A percentile compares a stretch with the other conserved stretches of the same genome.
Conservation (phyloP, 2,329 filamentous ascomycete genomes). For the Talaromyces sp. region DNA sequence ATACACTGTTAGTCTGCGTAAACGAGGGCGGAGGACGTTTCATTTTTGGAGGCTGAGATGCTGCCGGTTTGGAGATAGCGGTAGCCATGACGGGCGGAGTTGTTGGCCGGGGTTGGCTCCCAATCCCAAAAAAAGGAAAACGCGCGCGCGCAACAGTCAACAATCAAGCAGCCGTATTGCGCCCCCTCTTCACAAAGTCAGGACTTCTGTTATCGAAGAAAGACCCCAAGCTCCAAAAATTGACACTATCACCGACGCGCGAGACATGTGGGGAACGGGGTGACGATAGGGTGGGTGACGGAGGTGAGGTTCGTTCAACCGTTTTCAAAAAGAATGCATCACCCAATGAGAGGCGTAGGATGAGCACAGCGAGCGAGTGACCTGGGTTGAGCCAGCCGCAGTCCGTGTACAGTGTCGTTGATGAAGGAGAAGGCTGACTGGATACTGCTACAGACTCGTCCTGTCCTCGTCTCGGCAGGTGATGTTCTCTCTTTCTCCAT, state of each 20-base stretch:
- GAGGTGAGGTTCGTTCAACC: neutral
- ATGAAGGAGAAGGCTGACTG: neutral
- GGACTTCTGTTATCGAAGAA: constrained; percentile 23
- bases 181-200: constrained; percentile 21
- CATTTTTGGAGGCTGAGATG: constrained; percentile 51
- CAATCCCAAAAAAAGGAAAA: neutral
- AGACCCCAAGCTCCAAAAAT: constrained; percentile 31
- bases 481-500: constrained; percentile 13
- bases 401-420: neutral
- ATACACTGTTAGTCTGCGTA: constrained; percentile 50
- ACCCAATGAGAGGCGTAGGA: constrained; percentile 1
- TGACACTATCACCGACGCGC: constrained; percentile 39
- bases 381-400: constrained; percentile 8
- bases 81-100: constrained; percentile 37
- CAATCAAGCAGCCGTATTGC: constrained; percentile 11
- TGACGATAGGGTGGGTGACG: constrained; percentile 16
- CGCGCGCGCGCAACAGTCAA: constrained; percentile 14
- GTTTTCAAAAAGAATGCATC: neutral
- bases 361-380: constrained; percentile 1
- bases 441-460: constrained; percentile 1
- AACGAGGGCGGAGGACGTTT: constrained; percentile 64
- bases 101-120: constrained; percentile 4
- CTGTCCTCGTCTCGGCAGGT: constrained; percentile 14
- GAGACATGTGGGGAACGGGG: constrained; percentile 43
- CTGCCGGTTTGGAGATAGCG: constrained; percentile 39